Evolutionary conservation across 2,329 filamentous ascomycete genomes (phyloP).

Genomic region (Pyricularia sp.): DNA sequence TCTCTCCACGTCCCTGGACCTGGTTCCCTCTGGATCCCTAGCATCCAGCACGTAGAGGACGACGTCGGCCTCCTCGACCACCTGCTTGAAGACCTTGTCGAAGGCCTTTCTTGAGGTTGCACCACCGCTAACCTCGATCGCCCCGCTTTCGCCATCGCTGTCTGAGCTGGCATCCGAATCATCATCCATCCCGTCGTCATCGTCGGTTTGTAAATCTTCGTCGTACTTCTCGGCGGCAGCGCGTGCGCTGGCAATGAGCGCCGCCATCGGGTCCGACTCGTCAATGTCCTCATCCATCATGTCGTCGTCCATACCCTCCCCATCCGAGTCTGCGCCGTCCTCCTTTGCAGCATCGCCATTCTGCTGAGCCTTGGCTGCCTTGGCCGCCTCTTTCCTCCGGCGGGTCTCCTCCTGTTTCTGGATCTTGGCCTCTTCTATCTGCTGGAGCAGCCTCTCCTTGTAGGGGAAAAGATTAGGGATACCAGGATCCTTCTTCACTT

Average conservation of each 20-base stretch:
- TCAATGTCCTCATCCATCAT: constrained; percentile 54
- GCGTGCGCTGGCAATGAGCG: constrained; percentile 75
- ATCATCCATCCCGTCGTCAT: constrained; percentile 40
- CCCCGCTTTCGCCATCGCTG: constrained; percentile 46
- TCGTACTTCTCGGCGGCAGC: constrained; percentile 71
- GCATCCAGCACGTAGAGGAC: constrained; percentile 90
- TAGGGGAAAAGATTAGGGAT: constrained; percentile 97
- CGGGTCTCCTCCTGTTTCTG: constrained; percentile 72
- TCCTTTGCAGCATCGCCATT: constrained; percentile 3
- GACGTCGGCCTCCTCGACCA: constrained; percentile 82
- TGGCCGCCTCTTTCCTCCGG: constrained; percentile 62
- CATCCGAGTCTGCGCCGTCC: constrained; percentile 19
- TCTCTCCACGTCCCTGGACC: constrained; percentile 83
- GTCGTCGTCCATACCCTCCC: constrained; percentile 38
- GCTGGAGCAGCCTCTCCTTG: constrained; percentile 88
- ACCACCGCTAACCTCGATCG: constrained; percentile 38
- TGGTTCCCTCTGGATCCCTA: constrained; percentile 80
- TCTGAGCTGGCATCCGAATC: constrained; percentile 35
- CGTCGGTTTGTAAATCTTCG: constrained; percentile 49
- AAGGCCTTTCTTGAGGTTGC: constrained; percentile 73
- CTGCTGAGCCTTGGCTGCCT: constrained; percentile 50
- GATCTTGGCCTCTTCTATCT: constrained; percentile 83
- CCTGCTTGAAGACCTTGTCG: constrained; percentile 93
- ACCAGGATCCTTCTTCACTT: constrained; percentile 94
- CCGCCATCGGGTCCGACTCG: constrained; percentile 79